Evolutionary conservation across 139 green algal species (phyloP), one percentile per base, ranked within the genome.

Genomic region (Closterium sp.): DNA sequence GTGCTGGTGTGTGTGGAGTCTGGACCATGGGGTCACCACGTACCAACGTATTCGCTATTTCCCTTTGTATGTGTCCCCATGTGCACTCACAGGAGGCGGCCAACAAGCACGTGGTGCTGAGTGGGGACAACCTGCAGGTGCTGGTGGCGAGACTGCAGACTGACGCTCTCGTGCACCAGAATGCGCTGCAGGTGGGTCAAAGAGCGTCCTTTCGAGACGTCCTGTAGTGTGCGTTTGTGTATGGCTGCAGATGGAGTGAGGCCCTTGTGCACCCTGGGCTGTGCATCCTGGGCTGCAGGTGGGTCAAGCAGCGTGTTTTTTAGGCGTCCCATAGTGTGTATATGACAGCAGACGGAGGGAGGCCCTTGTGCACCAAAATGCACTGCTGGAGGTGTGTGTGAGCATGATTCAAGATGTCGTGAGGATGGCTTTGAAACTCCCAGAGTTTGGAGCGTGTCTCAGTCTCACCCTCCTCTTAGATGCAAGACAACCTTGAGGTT

Each of bases 31-130:
- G 19, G 9, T 10, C 12, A 66, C 9, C 38, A 66, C 2, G 9
- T 66, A 66, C 9, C 19, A 66, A 66, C 38, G 38, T 10, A 12
- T 66, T 66, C n/a, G n/a, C n/a, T n/a, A n/a, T n/a, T n/a, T n/a
- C n/a, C 19, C 38, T 66, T 9, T 66, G 38, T 66, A 66, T 66
- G 1, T 66, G 1, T 9, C 38, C 38, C 4, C 2, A 1, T 66
- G 9, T 66, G 4, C 38, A 66, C 38, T 23, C 19, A 12, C 90
- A 93, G 90, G 90, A 93, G 87, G 43, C 36, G 34, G 84, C 85
- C 30, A 93, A 93, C 90, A 93, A 93, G 38, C 84, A 85, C 16
- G 84, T 55, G 33, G 90, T 90, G 33, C 34, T 93, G 76, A 90
- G 55, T 64, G 28, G 33, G 0, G 90, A 93, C 36, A 93, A 90